Percentiles rank a stretch among this genome's conserved stretches.
phyloP scores from a whole-genome alignment of 2,329 filamentous ascomycete species.

The Mycocentrospora acerina region DNA sequence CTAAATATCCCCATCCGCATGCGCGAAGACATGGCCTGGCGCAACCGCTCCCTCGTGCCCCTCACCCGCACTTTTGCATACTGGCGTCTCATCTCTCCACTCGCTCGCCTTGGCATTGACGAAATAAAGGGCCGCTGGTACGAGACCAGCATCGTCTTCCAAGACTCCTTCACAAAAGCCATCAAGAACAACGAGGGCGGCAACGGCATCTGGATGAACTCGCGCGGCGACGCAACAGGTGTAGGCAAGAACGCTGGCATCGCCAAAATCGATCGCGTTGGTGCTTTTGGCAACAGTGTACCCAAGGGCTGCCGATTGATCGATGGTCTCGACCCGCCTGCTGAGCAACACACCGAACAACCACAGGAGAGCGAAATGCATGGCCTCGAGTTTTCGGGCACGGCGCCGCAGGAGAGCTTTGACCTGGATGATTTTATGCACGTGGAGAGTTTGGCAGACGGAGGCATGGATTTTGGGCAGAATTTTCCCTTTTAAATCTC shows the following conservation, averaged over 20 bases:
- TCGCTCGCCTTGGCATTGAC: conserved; percentile 42
- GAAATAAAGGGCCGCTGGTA: conserved; percentile 64
- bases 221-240: conserved; percentile 44
- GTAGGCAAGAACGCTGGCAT: conserved; percentile 28
- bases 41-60: conserved; percentile 48
- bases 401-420: conserved; percentile 3
- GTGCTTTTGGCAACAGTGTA: conserved; percentile 47
- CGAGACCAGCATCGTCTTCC: conserved; percentile 55
- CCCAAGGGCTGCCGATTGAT: conserved; percentile 41
- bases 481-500: no score
- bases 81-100: conserved; percentile 47
- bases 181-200: conserved; percentile 44
- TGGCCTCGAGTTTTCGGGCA: conserved; percentile 3
- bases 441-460: conserved; percentile 31
- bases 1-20: conserved; percentile 53
- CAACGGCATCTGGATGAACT: conserved; percentile 52
- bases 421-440: conserved; percentile 44
- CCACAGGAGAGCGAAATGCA: conserved; percentile 5
- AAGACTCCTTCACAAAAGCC: conserved; percentile 32
- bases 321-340: conserved; percentile 44
- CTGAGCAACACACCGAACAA: conserved; percentile 6
- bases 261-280: conserved; percentile 34
- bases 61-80: conserved; percentile 38
- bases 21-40: conserved; percentile 53
- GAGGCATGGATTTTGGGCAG: conserved; percentile 4